Base-by-base conservation (phyloP, 345 rosid genomes). In the Euphorbia tirucalli region DNA sequence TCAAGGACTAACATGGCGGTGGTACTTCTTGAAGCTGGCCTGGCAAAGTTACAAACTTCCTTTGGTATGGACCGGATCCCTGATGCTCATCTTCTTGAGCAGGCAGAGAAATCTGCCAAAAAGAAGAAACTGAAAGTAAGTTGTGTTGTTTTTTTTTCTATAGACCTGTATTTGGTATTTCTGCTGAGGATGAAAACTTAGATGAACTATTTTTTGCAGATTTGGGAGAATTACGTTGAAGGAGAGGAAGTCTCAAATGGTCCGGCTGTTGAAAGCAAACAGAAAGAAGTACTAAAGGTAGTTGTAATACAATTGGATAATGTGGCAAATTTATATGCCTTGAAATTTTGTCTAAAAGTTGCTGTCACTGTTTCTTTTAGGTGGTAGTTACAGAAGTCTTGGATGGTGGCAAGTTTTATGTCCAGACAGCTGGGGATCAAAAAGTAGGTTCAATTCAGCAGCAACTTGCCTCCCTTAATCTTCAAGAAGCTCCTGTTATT, bases 191-290 rank as follows among this genome's bases (percentile, higher is more conserved):
- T 24, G 31, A 37, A 18, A 25, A 14, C 22, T 52, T 44, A 61
- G 48, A 57, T 3, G 22, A 66, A 58, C 2, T 46, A 0, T 11
- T 70, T n/a, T 44, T 69, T 77, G 59, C 84, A 96, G 99, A 80
- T 93, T 46, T 96, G 99, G 99, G 98, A 93, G 84, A 93, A 91
- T 37, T 93, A 85, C 83, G 98, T 96, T 58, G 99, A 96, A 87
- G 99, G 99, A 77, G 96, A 91, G 78, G 98, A 87, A 80, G 89
- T 82, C 15, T 73, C 90, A 49, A 87, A 86, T 75, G 91, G 92
- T 72, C 57, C 94, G 48, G 82, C 82, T 22, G 83, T 74, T 70
- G 98, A 91, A 76, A 86, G 81, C 84, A 91, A 83, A 80, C 92
- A 93, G 76, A 96, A 96, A 78, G 99, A 96, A 87, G 83, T 88